Evolutionary conservation across 108 stramenopile species (phyloP).

Genomic region (Cyclotella distinguenda): DNA sequence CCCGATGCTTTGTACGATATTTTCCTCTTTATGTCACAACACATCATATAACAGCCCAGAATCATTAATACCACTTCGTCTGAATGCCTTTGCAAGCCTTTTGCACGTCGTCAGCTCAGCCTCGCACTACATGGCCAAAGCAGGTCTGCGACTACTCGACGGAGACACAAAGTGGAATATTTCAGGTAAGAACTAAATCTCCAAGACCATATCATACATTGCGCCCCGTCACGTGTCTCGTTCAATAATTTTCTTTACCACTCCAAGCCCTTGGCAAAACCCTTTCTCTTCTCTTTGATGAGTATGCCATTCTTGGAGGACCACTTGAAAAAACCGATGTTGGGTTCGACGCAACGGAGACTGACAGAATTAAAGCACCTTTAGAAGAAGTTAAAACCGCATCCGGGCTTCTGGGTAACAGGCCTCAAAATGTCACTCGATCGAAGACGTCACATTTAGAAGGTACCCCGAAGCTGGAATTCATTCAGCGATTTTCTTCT

Average conservation of each 20-base stretch:
- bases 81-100: conserved; percentile 80
- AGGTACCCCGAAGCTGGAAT: conserved; percentile 9
- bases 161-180: conserved; percentile 68
- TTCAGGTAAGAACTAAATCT: conserved; percentile 12
- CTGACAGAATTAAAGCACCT: conserved; percentile 10
- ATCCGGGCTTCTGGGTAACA: conserved; percentile 1
- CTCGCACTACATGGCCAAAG: conserved; percentile 61
- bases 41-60: conserved; percentile 49
- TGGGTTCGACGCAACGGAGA: not conserved
- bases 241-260: not conserved
- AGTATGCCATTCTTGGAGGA: conserved; percentile 40
- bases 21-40: not conserved
- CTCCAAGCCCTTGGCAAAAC: conserved; percentile 42
- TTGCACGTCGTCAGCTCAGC: conserved; percentile 66
- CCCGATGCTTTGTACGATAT: not conserved
- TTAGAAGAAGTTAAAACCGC: not conserved
- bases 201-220: not conserved
- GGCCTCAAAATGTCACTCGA: conserved; percentile 1
- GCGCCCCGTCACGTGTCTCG: not conserved
- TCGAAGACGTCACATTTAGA: conserved; percentile 9
- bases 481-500: conserved; percentile 45
- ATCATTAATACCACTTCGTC: conserved; percentile 63
- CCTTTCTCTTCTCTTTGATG: conserved; percentile 69
- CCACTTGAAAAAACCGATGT: conserved; percentile 25
- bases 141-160: conserved; percentile 71